Evolutionary conservation across 805 yeast species (phyloP), one percentile per base, ranked within the genome.

Genomic region (Monosporozyma siamensis): DNA sequence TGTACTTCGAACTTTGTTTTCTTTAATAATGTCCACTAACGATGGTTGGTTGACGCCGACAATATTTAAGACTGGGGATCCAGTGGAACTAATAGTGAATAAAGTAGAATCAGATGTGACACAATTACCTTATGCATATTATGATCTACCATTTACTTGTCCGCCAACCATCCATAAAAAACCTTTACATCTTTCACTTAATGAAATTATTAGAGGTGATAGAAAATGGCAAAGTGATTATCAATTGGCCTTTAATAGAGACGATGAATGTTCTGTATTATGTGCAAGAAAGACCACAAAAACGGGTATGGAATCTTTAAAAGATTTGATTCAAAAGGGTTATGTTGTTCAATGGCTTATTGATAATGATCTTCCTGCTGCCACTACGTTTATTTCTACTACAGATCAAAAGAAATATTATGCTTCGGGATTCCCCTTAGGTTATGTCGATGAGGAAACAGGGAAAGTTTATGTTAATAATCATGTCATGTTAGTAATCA

Each of bases 401-500:
- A 75, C 71, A 10, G 72, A 72, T 38, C 68, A 74, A 15, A 74
- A 75, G 48, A 78, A 82, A 52, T 83, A 81, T 61, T 87, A 87
- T 52, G 82, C 87, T 4, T 77, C 92, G 3, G 96, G 95, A 2
- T 87, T 88, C 64, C 89, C 94, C 2, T 59, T 87, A 26, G 96
- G 96, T 0, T 80, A 74, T 50, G 75, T 74, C 17, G 74, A 72
- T 49, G 66, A 75, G 45, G 53, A 52, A 3, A 53, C 61, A 1
- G 80, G 70, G n/a, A 72, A 72, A 39, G 67, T 79, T 4, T 82
- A 75, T 55, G 48, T 87, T 24, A 77, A 88, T 61, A 87, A 85
- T 57, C 95, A 88, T 58, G 78, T 82, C 8, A 82, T 82, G 81
- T 54, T 87, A 42, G 90, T 88, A 11, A 70, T 87, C 34, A 71